These are phyloP conservation scores for Ailanthus altissimus DNA, from an alignment of 345 rosid species.

Conservation along the genomic window DNA sequence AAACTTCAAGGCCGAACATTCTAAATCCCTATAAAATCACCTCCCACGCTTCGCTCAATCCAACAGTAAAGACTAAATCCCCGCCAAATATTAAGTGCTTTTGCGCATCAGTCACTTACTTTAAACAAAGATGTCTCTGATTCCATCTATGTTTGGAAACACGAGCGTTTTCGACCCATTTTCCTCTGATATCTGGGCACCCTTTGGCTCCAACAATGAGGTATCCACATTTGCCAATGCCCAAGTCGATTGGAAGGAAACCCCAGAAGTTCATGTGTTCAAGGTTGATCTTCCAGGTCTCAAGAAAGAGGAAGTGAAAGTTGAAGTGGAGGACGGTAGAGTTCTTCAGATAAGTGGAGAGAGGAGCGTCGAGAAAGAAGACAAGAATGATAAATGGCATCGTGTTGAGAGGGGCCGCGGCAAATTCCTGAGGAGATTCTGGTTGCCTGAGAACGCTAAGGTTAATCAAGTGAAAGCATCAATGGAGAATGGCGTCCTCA, in stretches of 20 bases:
- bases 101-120: not conserved
- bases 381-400: conserved; percentile 33
- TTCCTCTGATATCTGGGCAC: conserved; percentile 32
- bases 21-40: conserved; percentile 4
- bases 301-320: conserved; percentile 32
- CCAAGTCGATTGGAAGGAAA: conserved; percentile 33
- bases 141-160: conserved; percentile 28
- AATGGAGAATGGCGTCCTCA: conserved; percentile 34
- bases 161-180: conserved; percentile 28
- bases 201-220: conserved; percentile 16
- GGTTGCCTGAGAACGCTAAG: conserved; percentile 30
- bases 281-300: conserved; percentile 33
- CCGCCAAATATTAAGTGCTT: too few relatives aligned
- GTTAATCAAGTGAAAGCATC: conserved; percentile 25
- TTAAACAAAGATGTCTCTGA: conserved; percentile 21
- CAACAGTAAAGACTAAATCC: not conserved
- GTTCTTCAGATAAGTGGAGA: conserved; percentile 38
- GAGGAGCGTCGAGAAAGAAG: conserved; percentile 30
- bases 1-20: conserved; percentile 3
- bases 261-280: conserved; percentile 33
- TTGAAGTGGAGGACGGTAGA: conserved; percentile 28
- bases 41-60: too few relatives aligned
- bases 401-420: conserved; percentile 34
- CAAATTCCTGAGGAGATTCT: conserved; percentile 34
- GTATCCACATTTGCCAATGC: conserved; percentile 17